Evolutionary conservation across 208 protist species (phyloP).

Genomic region (Leishmania mexicana): DNA sequence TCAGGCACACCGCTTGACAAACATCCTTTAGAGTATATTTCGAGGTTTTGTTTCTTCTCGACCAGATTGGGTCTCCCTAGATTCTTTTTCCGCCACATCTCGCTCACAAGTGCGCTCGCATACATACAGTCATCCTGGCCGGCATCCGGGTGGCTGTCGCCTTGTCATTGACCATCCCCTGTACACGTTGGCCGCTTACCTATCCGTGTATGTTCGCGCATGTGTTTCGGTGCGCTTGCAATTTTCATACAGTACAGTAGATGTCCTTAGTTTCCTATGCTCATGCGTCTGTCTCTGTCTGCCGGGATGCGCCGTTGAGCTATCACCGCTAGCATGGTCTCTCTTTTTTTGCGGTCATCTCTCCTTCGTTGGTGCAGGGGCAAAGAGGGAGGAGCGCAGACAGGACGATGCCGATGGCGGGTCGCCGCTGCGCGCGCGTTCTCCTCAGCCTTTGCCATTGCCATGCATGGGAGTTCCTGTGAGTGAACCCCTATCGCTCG

Average conservation of each 20-base stretch:
- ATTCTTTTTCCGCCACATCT: background rate
- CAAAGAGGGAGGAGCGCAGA: background rate
- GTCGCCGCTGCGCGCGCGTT: background rate
- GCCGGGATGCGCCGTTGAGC: background rate
- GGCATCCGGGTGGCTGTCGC: too few relatives aligned
- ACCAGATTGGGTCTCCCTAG: slow-evolving; percentile 6
- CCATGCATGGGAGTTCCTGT: background rate
- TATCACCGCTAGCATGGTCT: background rate
- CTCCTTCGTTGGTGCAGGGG: background rate
- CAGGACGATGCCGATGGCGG: background rate
- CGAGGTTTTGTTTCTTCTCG: slow-evolving; percentile 5
- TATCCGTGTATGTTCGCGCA: slow-evolving; percentile 6
- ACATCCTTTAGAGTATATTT: background rate
- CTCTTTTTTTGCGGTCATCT: background rate
- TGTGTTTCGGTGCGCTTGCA: background rate
- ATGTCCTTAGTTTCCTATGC: background rate
- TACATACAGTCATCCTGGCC: background rate
- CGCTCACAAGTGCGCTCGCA: background rate
- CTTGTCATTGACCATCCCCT: background rate
- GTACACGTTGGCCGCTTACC: background rate
- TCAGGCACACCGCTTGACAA: too few relatives aligned
- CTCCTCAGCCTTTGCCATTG: background rate
- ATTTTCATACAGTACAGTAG: background rate
- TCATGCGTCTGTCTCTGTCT: background rate
- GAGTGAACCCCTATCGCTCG: background rate